Conservation (phyloP, 345 rosid genomes). For the Boechera retrofracta region DNA sequence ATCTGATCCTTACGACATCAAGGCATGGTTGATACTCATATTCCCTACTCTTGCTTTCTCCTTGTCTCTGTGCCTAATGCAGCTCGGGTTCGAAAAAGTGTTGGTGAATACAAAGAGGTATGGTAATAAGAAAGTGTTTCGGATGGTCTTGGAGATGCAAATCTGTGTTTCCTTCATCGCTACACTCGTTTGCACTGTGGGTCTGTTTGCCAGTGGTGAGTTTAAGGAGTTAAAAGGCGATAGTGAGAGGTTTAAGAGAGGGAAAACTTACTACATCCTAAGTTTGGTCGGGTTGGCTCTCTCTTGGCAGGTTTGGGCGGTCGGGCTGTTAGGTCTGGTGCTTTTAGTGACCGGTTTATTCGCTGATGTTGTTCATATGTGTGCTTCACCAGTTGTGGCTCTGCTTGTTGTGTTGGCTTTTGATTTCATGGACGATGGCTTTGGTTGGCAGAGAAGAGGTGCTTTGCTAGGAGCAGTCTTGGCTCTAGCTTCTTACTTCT, state of each 20-base stretch:
- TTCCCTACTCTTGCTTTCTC: constrained; percentile 45
- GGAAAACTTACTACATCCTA: constrained; percentile 37
- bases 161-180: constrained; percentile 41
- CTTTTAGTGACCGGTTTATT: constrained; percentile 40
- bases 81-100: constrained; percentile 42
- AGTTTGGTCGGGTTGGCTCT: constrained; percentile 39
- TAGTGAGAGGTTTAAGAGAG: constrained; percentile 39
- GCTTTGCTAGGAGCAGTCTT: constrained; percentile 35
- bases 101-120: constrained; percentile 38
- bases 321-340: constrained; percentile 41
- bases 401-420: constrained; percentile 41
- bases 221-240: constrained; percentile 42
- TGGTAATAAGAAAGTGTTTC: constrained; percentile 39
- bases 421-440: constrained; percentile 38
- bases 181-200: constrained; percentile 31
- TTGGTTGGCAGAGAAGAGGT: constrained; percentile 44
- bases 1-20: constrained; percentile 26
- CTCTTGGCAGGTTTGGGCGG: constrained; percentile 45
- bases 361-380: constrained; percentile 46
- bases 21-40: constrained; percentile 42
- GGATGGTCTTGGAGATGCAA: constrained; percentile 47
- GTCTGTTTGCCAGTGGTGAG: constrained; percentile 42
- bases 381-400: constrained; percentile 39
- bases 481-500: constrained; percentile 46
- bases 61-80: constrained; percentile 40